Percentiles rank a stretch among this genome's conserved stretches.
Conservation (phyloP, 345 rosid species). For the Populus pruinosa region DNA sequence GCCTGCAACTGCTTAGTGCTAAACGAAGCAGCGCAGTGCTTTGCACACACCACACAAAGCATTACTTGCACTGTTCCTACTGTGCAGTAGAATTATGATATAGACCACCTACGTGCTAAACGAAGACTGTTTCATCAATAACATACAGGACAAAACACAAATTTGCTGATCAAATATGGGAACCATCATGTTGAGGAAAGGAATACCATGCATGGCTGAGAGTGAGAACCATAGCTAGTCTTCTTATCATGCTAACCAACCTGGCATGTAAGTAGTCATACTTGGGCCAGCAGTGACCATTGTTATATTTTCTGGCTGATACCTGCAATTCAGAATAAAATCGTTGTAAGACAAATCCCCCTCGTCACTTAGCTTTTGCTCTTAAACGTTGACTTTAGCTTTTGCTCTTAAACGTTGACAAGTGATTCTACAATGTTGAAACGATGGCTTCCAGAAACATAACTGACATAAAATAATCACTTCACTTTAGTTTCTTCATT, state of each 20-base stretch:
- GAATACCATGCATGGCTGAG: slow-evolving; percentile 16
- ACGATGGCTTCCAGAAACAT: neutral
- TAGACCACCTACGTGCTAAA: neutral
- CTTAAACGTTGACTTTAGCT: neutral
- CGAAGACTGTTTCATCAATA: neutral
- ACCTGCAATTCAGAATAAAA: slow-evolving; percentile 39
- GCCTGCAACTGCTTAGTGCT: neutral
- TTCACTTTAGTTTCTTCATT: too few relatives aligned
- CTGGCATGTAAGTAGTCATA: slow-evolving; percentile 73
- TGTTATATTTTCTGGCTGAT: slow-evolving; percentile 54
- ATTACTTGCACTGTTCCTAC: slow-evolving; percentile 5
- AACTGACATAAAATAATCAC: neutral
- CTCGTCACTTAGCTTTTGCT: neutral
- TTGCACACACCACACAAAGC: slow-evolving; percentile 11
- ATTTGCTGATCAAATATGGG: neutral
- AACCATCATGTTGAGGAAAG: neutral
- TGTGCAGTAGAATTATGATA: slow-evolving; percentile 4
- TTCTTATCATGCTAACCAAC: slow-evolving; percentile 72
- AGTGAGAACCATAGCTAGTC: neutral
- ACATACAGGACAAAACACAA: slow-evolving; percentile 10
- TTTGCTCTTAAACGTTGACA: neutral
- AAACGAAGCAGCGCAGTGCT: slow-evolving; percentile 4
- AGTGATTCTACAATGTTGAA: neutral
- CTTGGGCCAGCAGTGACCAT: slow-evolving; percentile 71
- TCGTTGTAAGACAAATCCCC: neutral